Evolutionary conservation across 2,329 filamentous ascomycete species (phyloP), one percentile per base, ranked within the genome.

Genomic region (Plenodomus tracheiphilus): DNA sequence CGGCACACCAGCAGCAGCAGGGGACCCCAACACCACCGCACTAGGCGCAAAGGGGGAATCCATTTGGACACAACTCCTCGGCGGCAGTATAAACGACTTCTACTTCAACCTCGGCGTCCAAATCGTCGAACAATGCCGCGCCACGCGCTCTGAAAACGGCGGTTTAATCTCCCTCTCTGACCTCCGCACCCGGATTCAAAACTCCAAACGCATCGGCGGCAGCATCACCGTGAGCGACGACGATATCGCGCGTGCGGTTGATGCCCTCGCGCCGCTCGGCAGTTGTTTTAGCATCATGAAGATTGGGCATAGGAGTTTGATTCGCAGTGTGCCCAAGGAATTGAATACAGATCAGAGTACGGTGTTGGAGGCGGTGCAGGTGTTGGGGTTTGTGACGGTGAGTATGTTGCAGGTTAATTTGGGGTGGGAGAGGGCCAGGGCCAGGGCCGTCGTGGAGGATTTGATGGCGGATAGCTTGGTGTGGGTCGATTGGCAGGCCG

Each of bases 91-190:
- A 61, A 96, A 97, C 70, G 94, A 99, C 73, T 99, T 99, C 70
- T 99, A 97, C 76, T 97, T 97, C 73, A 93, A 96, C 77, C 84
- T 99, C 39, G 94, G 91, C 1, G 93, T 97, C n/a, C 83, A 90
- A 41, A 89, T 97, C 1, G 94, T 99, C 5, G 93, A 97, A 73
- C 85, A 97, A 7, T 99, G 94, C 69, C 81, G 91, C 5, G 85
- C 87, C 43, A 97, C 91, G 38, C 81, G 94, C 43, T 84, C 83
- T 3, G 93, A 97, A 74, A 99, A 99, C 70, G 94, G 94, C 6
- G 94, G 94, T 0, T 78, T 99, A 64, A 90, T 99, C 44, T 89
- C 89, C 10, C 82, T 97, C 16, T 79, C 83, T 38, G 93, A 97
- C 73, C 85, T 96, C 61, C 79, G 85, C 48, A 87, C 92, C 66